A percentile compares a stretch with the other conserved stretches of the same genome.
Evolutionary conservation across 2,329 filamentous ascomycete species (phyloP).

Genomic region (Fusarium foetens): DNA sequence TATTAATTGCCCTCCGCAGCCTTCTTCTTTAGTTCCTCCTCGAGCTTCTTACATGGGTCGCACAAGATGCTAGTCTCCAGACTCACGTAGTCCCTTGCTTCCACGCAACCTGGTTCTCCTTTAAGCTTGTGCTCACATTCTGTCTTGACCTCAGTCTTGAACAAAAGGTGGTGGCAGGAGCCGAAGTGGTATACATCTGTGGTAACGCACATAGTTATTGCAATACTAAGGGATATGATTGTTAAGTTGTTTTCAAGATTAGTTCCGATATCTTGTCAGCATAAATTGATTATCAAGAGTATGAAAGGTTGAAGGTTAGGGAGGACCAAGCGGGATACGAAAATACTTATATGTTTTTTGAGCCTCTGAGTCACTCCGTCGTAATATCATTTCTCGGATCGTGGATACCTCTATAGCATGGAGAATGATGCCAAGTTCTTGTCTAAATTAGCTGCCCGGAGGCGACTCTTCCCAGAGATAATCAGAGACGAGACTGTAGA

Average conservation of each 20-base stretch:
- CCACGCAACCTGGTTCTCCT: background rate
- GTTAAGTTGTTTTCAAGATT: background rate
- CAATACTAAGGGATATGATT: background rate
- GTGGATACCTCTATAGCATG: background rate
- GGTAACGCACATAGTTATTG: background rate
- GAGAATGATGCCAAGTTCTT: rapidly evolving
- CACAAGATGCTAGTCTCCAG: background rate
- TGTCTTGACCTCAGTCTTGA: background rate
- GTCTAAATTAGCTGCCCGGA: rapidly evolving
- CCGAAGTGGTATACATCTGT: background rate
- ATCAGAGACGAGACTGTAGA: background rate
- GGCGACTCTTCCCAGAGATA: too few species aligned
- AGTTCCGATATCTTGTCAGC: background rate
- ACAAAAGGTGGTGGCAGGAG: background rate
- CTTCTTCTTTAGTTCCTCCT: background rate
- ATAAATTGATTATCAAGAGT: background rate
- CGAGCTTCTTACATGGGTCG: background rate
- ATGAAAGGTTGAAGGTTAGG: background rate
- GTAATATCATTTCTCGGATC: background rate
- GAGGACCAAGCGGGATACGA: background rate
- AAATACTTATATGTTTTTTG: background rate
- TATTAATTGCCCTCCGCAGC: background rate
- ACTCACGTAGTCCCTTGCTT: background rate
- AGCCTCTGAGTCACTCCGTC: background rate
- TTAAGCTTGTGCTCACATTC: background rate